Percentiles rank a stretch among this genome's conserved stretches.
phyloP scores from a whole-genome alignment of 2,329 filamentous ascomycete species.

The Periconia sp. region DNA sequence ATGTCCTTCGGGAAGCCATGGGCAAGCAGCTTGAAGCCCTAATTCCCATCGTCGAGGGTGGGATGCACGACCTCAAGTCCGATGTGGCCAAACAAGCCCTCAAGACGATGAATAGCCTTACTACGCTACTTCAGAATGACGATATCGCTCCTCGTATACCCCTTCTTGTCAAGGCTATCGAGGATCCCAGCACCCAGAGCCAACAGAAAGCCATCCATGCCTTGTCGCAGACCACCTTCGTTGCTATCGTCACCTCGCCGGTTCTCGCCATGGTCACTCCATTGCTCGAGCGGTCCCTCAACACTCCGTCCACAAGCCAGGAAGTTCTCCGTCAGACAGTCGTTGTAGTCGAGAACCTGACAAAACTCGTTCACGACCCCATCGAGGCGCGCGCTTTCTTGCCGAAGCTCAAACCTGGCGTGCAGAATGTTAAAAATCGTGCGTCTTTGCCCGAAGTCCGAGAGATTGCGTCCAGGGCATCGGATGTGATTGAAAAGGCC shows the following conservation, averaged over 20 bases:
- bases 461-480: conserved; percentile 81
- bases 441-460: conserved; percentile 95
- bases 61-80: conserved; percentile 95
- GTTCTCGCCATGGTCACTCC: conserved; percentile 94
- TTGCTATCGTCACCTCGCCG: conserved; percentile 92
- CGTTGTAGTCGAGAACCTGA: conserved; percentile 96
- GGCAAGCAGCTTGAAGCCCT: conserved; percentile 83
- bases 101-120: conserved; percentile 89
- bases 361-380: conserved; percentile 95
- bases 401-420: conserved; percentile 91
- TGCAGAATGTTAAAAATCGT: conserved; percentile 84
- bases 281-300: conserved; percentile 90
- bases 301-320: conserved; percentile 87
- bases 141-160: conserved; percentile 93
- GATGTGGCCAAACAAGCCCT: conserved; percentile 84
- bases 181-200: conserved; percentile 86
- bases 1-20: conserved; percentile 88
- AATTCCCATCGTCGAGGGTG: conserved; percentile 88
- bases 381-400: conserved; percentile 94
- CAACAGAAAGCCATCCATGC: conserved; percentile 97
- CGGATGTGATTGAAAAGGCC: conserved; percentile 89
- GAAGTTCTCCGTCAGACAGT: conserved; percentile 95
- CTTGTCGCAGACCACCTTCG: conserved; percentile 97
- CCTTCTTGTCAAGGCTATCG: conserved; percentile 91
- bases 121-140: conserved; percentile 91